Percentiles rank a stretch among this genome's conserved stretches.
Conservation (phyloP, 805 yeast genomes). For the Sugiyamaella americana region DNA sequence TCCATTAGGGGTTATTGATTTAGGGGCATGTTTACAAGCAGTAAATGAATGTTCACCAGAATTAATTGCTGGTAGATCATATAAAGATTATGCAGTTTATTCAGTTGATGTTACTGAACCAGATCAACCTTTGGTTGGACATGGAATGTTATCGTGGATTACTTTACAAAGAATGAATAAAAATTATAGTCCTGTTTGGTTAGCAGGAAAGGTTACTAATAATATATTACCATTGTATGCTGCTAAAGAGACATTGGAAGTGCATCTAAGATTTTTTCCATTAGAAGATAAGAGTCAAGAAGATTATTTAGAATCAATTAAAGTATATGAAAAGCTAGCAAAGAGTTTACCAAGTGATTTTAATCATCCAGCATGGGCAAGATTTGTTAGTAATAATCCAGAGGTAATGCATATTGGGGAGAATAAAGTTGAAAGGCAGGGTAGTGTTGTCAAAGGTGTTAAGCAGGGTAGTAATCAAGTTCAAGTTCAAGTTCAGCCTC, state of each 20-base stretch:
- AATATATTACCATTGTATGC: constrained; percentile 24
- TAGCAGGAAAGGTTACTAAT: constrained; percentile 24
- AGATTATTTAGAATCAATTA: constrained; percentile 14
- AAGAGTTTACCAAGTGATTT: constrained; percentile 14
- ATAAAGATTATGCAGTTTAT: constrained; percentile 35
- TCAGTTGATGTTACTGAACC: constrained; percentile 35
- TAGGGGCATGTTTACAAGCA: constrained; percentile 31
- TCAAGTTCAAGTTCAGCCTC: too few species aligned
- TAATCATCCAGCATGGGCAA: constrained; percentile 17
- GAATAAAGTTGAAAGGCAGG: neutral
- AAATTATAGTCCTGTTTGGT: constrained; percentile 1
- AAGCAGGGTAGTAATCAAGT: too few species aligned
- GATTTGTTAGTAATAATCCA: constrained; percentile 2
- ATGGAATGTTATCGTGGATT: constrained; percentile 31
- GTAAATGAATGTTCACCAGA: constrained; percentile 34
- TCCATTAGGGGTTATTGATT: constrained; percentile 30
- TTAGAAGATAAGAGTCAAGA: constrained; percentile 12
- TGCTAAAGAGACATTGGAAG: constrained; percentile 27
- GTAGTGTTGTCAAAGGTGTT: too few species aligned
- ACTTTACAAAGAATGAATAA: neutral
- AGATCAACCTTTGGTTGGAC: constrained; percentile 36
- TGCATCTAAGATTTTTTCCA: constrained; percentile 26
- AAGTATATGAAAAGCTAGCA: constrained; percentile 12
- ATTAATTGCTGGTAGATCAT: constrained; percentile 25
- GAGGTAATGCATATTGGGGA: neutral